Base-by-base conservation (phyloP, 129 eudicot genomes). In the Lactuca sativa region DNA sequence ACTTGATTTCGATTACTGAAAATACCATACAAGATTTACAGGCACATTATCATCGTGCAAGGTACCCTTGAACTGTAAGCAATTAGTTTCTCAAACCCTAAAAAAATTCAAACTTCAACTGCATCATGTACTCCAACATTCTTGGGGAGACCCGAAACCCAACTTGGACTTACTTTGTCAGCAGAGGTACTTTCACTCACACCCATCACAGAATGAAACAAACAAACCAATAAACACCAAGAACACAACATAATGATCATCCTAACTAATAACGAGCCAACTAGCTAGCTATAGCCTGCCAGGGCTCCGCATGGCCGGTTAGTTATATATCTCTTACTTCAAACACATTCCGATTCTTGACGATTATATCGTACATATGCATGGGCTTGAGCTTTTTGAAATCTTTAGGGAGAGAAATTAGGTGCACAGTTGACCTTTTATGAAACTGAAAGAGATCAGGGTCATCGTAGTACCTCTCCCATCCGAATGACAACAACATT, bases 321-420 rank as follows among this genome's bases (percentile, higher is more conserved):
- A 18, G 67, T 38, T 62, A 67, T 51, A 67, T 16, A 16, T 90
- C 92, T 78, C 90, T 74, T n/a, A 87, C 97, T 90, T 85, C 96
- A 78, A 91, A 92, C 72, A 78, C 79, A 76, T 92, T 92, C 12
- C 98, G 91, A 70, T 88, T 88, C 80, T 92, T 92, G 62, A 92
- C 96, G 37, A 92, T 91, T 13, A 92, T 89, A 60, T 88, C 98
- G 53, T 56, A 92, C 98, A 92, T 92, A 43, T 92, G 98, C 89
- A 88, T 84, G 72, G 96, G 73, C 80, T 79, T 92, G 73, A 92
- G 84, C 83, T 76, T 88, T 78, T 66, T 77, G 72, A 92, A 92
- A 32, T 92, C 95, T 62, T 67, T 84, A 1, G 98, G 98, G 54
- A 92, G 95, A 13, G 96, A 92, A 64, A 92, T 92, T 49, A 92